A percentile compares a stretch with the other conserved stretches of the same genome.
Evolutionary conservation across 345 rosid genomes (phyloP).

Genomic region (Salix caprea): DNA sequence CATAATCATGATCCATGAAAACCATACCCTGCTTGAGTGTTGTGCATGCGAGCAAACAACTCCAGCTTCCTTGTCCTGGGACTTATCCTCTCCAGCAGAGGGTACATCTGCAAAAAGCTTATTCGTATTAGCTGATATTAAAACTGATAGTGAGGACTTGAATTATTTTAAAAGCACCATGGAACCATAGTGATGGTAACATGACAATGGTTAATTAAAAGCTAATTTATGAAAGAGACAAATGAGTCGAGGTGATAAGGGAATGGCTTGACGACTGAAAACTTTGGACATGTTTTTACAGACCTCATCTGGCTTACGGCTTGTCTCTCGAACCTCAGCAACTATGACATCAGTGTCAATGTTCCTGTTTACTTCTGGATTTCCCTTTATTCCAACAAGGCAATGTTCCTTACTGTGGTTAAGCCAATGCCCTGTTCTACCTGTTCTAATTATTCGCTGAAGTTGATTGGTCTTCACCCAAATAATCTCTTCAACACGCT

Average conservation of each 20-base stretch:
- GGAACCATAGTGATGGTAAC: not conserved
- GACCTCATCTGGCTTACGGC: constrained; percentile 99
- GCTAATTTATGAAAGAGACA: not conserved
- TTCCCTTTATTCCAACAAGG: constrained; percentile 96
- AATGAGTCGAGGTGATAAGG: not conserved
- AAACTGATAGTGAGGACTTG: not conserved
- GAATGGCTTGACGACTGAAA: not conserved
- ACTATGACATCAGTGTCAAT: constrained; percentile 96
- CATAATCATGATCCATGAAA: not conserved
- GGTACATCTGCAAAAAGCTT: constrained; percentile 67
- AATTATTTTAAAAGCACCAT: not conserved
- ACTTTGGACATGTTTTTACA: constrained; percentile 19
- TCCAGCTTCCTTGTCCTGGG: constrained; percentile 94
- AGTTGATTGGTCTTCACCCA: constrained; percentile 97
- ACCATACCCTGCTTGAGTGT: constrained; percentile 89
- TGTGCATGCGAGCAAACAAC: constrained; percentile 97
- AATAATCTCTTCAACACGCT: constrained; percentile 90
- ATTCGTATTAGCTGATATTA: not conserved
- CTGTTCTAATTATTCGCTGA: constrained; percentile 96
- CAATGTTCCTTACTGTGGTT: constrained; percentile 99
- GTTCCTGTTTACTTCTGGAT: constrained; percentile 89
- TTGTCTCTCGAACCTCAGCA: constrained; percentile 99
- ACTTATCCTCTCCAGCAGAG: constrained; percentile 95
- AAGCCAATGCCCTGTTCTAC: constrained; percentile 99
- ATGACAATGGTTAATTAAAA: not conserved